Base-by-base conservation (phyloP, 768 basidiomycete species). In the Rhodotorula kratochvilovae region DNA sequence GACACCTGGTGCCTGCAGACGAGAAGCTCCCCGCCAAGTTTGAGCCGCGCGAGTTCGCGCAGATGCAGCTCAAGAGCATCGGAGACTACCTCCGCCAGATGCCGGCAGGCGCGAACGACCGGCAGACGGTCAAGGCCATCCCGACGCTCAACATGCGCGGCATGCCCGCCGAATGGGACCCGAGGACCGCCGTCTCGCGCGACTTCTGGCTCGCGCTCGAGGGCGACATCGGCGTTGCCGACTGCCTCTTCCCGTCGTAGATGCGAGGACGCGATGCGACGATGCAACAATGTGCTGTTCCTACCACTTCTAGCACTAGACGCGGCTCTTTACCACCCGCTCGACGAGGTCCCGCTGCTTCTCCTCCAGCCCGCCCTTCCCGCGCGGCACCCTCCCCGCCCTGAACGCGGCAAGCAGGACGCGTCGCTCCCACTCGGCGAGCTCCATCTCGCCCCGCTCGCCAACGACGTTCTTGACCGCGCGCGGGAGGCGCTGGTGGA, bases 401-500 rank as follows among this genome's bases (percentile, higher is more conserved):
- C 56, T 36, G 56, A 66, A 73, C 23, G 72, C 72, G 8, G 50
- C 67, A 21, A 73, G 46, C 2, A 73, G 29, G 13, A 73, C 27
- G 33, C 68, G 46, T 27, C 33, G 50, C 29, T 62, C 57, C 46
- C 46, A 73, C 6, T 56, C 50, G n/a, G 27, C 39, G 1, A 36
- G 61, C 25, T n/a, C 56, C 21, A 60, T 13, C 16, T 63, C 53
- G 27, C 39, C 60, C 5, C 65, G 48, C 15, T 66, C 61, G 25
- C 72, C 68, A 36, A 73, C n/a, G 16, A 53, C 69, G 63, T 61
- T 67, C 45, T 70, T 67, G 46, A 74, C 45, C 4, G 59, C 50
- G 1, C 73, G 62, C 11, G 73, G 73, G 8, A 74, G 50, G 4
- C 69, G 73, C 29, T 68, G 67, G 13, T 42, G 29, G 70, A 74